Evolutionary conservation across 805 yeast species (phyloP).

Genomic region (Saturnispora gosingensis): DNA sequence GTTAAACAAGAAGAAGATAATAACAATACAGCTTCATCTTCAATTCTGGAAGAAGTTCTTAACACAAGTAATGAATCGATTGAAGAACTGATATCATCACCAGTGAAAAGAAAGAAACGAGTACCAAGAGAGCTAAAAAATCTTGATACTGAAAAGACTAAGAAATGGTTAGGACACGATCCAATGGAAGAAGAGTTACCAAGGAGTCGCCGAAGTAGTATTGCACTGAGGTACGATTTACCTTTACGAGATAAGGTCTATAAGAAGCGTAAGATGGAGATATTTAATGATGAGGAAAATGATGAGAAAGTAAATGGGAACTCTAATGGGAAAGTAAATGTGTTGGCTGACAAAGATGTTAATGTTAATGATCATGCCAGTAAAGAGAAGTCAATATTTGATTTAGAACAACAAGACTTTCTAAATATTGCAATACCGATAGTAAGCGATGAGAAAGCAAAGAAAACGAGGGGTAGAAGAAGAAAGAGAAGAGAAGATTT

Average conservation of each 20-base stretch:
- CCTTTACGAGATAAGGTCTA: slow-evolving; percentile 33
- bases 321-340: neutral
- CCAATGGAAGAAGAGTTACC: slow-evolving; percentile 19
- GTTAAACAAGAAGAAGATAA: neutral
- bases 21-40: neutral
- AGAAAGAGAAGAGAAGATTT: slow-evolving; percentile 1
- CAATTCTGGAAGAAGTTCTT: neutral
- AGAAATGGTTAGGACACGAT: slow-evolving; percentile 13
- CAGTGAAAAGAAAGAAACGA: slow-evolving; percentile 15
- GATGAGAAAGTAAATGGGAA: neutral
- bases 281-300: slow-evolving; percentile 13
- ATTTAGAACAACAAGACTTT: slow-evolving; percentile 3
- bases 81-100: neutral
- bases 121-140: slow-evolving; percentile 30
- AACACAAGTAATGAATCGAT: neutral
- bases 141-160: slow-evolving; percentile 25
- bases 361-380: neutral
- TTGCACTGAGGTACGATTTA: slow-evolving; percentile 62
- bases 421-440: neutral
- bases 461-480: neutral
- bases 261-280: slow-evolving; percentile 1
- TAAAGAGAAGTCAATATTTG: slow-evolving; percentile 5
- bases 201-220: slow-evolving; percentile 40
- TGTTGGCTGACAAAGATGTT: neutral
- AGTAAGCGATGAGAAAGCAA: neutral